Evolutionary conservation across 2,329 filamentous ascomycete genomes (phyloP).

Genomic region (Coleophoma eucalyptorum): DNA sequence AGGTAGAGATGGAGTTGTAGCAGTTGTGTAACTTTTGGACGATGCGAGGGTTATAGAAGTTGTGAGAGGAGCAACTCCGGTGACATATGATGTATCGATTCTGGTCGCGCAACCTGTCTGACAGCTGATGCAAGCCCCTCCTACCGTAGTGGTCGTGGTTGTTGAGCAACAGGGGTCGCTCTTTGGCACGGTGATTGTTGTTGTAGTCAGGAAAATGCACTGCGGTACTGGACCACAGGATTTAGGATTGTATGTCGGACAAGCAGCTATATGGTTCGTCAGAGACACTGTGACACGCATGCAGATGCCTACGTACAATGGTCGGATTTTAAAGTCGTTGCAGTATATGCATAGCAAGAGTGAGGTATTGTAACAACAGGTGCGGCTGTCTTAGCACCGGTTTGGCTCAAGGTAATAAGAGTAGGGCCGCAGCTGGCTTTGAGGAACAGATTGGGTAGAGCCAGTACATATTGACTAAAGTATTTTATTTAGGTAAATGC

Average conservation of each 20-base stretch:
- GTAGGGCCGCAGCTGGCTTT: too few species aligned
- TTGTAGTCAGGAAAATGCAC: conserved; percentile 16
- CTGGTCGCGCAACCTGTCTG: conserved; percentile 19
- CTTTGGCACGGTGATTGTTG: conserved; percentile 33
- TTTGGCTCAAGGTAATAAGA: too few species aligned
- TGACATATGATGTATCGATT: conserved; percentile 5
- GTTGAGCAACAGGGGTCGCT: conserved; percentile 33
- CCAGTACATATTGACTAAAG: too few species aligned
- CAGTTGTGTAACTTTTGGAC: too few species aligned
- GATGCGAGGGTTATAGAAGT: too few species aligned
- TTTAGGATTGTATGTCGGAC: conserved; percentile 5
- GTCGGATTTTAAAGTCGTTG: conserved; percentile 10
- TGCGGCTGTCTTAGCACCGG: too few species aligned
- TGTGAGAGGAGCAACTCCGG: background rate
- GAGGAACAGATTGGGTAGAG: too few species aligned
- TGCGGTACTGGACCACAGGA: conserved; percentile 4
- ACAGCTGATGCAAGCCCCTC: conserved; percentile 22
- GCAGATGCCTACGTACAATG: background rate
- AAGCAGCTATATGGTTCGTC: background rate
- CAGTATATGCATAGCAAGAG: conserved; percentile 24
- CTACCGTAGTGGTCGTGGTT: conserved; percentile 26
- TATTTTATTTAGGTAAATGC: too few species aligned
- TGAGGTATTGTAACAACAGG: conserved; percentile 6
- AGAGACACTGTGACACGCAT: too few species aligned
- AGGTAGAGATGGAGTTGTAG: too few species aligned